Evolutionary conservation across 139 green algal genomes (phyloP).

Genomic region (Diplosphaera chodatii): DNA sequence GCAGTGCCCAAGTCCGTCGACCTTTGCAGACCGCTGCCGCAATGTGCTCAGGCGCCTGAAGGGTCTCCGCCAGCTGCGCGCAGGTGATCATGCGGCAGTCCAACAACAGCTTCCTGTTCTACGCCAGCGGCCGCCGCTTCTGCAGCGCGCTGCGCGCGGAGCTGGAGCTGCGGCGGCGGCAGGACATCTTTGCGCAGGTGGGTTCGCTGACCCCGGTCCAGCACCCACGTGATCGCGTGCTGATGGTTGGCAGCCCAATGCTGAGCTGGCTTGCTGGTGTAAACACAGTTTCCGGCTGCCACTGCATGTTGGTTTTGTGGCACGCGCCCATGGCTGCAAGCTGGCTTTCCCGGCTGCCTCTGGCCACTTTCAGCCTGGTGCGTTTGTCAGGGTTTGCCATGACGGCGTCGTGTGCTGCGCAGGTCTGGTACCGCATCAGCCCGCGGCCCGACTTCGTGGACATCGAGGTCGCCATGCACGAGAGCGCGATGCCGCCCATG

Average conservation of each 20-base stretch:
- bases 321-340: too few species aligned
- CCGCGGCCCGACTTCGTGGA: conserved; percentile 19
- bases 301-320: too few species aligned
- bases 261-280: too few species aligned
- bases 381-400: too few species aligned
- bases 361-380: too few species aligned
- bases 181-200: conserved; percentile 9
- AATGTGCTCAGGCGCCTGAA: not conserved
- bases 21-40: too few species aligned
- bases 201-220: not conserved
- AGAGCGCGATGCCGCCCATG: conserved; percentile 19
- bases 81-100: conserved; percentile 3
- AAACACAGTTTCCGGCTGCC: too few species aligned
- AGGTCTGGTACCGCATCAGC: not conserved
- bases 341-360: too few species aligned
- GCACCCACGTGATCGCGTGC: too few species aligned
- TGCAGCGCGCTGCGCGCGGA: not conserved
- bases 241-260: too few species aligned
- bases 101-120: conserved; percentile 6
- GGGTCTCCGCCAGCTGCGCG: not conserved
- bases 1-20: too few species aligned
- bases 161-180: conserved; percentile 11
- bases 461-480: conserved; percentile 38
- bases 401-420: too few species aligned
- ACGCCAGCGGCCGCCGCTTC: conserved; percentile 13